phyloP scores from a whole-genome alignment of 2,329 filamentous ascomycete genomes.

The Neonectria ditissima region DNA sequence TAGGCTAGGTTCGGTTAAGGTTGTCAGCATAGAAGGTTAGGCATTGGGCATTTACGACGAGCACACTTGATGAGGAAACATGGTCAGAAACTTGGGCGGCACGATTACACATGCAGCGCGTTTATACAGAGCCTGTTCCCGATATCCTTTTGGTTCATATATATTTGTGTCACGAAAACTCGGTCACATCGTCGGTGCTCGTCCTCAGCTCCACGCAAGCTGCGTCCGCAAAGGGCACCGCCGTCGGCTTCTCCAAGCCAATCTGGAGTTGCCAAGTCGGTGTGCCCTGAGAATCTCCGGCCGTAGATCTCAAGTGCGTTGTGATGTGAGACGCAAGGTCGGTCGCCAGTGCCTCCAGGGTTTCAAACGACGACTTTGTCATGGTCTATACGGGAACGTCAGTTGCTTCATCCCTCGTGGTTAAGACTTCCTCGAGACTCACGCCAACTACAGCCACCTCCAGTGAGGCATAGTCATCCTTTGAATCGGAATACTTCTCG shows the following conservation, averaged over 20 bases:
- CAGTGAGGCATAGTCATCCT: slow-evolving; percentile 66
- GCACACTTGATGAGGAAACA: background rate
- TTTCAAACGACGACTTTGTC: slow-evolving; percentile 69
- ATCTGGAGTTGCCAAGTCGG: slow-evolving; percentile 66
- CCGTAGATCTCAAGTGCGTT: slow-evolving; percentile 51
- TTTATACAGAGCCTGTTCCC: background rate
- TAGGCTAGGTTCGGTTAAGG: background rate
- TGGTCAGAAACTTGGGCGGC: background rate
- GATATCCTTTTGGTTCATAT: background rate
- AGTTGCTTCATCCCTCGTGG: slow-evolving; percentile 5
- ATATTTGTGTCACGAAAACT: background rate
- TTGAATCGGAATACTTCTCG: slow-evolving; percentile 59
- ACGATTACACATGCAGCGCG: background rate
- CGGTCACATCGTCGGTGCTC: slow-evolving; percentile 44
- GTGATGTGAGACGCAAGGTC: slow-evolving; percentile 61
- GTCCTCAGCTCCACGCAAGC: slow-evolving; percentile 70
- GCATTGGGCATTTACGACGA: slow-evolving; percentile 5
- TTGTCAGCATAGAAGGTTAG: background rate
- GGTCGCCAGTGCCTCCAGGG: slow-evolving; percentile 70
- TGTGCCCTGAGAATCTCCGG: background rate
- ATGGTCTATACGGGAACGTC: slow-evolving; percentile 56
- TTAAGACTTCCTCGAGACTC: slow-evolving; percentile 40
- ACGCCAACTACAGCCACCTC: slow-evolving; percentile 74
- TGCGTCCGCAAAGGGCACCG: slow-evolving; percentile 78
- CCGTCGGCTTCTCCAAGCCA: slow-evolving; percentile 77